These are phyloP conservation scores for Fusarium continuum DNA, from an alignment of 2,329 filamentous ascomycete species.

Conservation along the genomic window DNA sequence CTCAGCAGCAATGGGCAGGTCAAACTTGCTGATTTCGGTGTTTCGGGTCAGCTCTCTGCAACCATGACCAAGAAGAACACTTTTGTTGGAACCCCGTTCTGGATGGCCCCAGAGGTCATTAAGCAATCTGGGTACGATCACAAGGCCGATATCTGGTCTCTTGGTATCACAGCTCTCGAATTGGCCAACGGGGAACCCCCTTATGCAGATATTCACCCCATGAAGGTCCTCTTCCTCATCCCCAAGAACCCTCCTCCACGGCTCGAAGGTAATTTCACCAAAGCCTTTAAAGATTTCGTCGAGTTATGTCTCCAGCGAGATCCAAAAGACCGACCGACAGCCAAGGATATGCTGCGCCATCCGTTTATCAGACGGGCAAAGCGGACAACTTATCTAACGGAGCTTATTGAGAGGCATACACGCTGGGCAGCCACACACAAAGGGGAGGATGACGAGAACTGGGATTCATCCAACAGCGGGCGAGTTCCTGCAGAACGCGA, in stretches of 20 bases:
- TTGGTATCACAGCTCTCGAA: slow-evolving; percentile 93
- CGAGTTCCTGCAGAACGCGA: slow-evolving; percentile 64
- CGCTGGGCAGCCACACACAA: slow-evolving; percentile 87
- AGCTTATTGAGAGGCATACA: slow-evolving; percentile 90
- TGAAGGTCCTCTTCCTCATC: slow-evolving; percentile 97
- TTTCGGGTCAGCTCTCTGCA: slow-evolving; percentile 93
- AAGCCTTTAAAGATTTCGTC: slow-evolving; percentile 84
- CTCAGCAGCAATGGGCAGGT: slow-evolving; percentile 92
- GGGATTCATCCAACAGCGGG: slow-evolving; percentile 63
- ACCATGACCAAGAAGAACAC: slow-evolving; percentile 99
- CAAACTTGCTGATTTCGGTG: slow-evolving; percentile 96
- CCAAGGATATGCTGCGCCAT: slow-evolving; percentile 86
- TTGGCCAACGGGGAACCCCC: slow-evolving; percentile 91
- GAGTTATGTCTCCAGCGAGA: slow-evolving; percentile 88
- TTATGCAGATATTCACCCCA: slow-evolving; percentile 95
- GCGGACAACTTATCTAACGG: slow-evolving; percentile 95
- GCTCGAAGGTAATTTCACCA: slow-evolving; percentile 83
- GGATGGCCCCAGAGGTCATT: slow-evolving; percentile 99
- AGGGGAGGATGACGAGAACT: slow-evolving; percentile 70
- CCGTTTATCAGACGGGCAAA: slow-evolving; percentile 91
- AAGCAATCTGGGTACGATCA: slow-evolving; percentile 98
- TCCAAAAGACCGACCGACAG: slow-evolving; percentile 86
- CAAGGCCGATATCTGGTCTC: slow-evolving; percentile 97
- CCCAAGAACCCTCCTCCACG: slow-evolving; percentile 91
- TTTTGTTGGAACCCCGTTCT: slow-evolving; percentile 97